Conservation (phyloP, 805 yeast species). For the Lipomyces yamadae region DNA sequence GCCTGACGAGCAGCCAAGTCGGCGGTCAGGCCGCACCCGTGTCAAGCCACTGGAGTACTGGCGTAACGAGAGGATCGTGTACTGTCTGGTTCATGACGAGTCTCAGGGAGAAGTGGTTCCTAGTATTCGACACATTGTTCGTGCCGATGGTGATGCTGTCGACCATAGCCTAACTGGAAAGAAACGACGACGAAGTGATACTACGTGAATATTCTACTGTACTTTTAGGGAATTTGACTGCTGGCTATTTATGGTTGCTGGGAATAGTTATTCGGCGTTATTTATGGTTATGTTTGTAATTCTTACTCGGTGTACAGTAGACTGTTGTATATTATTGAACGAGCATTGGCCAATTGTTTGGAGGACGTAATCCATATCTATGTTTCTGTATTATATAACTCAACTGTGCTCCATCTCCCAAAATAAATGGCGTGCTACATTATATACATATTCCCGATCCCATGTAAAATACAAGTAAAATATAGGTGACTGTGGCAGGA, state of each 20-base stretch:
- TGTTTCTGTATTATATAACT: background rate
- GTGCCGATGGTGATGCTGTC: constrained; percentile 6
- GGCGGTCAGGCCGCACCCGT: constrained; percentile 26
- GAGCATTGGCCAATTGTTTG: background rate
- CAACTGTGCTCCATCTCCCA: background rate
- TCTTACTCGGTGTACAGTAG: constrained; percentile 1
- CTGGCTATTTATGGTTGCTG: background rate
- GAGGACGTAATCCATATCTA: background rate
- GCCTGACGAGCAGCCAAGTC: constrained; percentile 1
- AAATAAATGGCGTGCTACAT: background rate
- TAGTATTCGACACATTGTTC: constrained; percentile 38
- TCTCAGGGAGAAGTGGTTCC: constrained; percentile 37
- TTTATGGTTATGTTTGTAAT: background rate
- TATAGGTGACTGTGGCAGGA: background rate
- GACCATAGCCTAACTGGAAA: background rate
- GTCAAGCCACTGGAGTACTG: constrained; percentile 73
- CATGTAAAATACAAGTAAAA: background rate
- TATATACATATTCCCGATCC: background rate
- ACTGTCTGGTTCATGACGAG: constrained; percentile 45
- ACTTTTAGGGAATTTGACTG: background rate
- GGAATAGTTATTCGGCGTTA: background rate
- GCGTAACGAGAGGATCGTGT: constrained; percentile 79
- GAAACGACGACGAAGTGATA: background rate
- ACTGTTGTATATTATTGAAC: background rate
- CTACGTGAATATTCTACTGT: background rate